Conservation (phyloP, 345 rosid genomes). For the Cardamine occulta region DNA sequence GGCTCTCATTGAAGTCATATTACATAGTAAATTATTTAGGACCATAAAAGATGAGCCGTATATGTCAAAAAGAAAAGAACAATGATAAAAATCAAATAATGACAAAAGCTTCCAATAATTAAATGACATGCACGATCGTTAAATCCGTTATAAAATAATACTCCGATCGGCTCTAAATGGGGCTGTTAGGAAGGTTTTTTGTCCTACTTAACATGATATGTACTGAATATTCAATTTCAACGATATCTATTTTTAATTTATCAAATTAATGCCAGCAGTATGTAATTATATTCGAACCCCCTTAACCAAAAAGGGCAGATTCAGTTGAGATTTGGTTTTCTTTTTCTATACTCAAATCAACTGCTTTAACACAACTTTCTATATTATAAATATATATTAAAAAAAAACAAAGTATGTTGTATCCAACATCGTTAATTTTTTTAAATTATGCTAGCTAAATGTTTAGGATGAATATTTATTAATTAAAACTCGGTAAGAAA, state of each 20-base stretch:
- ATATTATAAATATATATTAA: background rate
- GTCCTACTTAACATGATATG: slow-evolving; percentile 25
- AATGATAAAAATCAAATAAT: background rate
- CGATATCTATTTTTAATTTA: slow-evolving; percentile 8
- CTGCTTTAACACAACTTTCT: background rate
- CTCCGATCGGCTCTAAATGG: background rate
- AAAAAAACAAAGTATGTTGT: background rate
- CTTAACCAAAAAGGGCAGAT: slow-evolving; percentile 30
- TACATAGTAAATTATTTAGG: background rate
- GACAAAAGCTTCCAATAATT: slow-evolving; percentile 4
- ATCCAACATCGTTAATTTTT: background rate
- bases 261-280: slow-evolving; percentile 25
- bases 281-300: slow-evolving; percentile 14
- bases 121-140: slow-evolving; percentile 42
- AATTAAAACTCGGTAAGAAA: background rate
- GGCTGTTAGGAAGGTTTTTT: slow-evolving; percentile 27
- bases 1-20: background rate
- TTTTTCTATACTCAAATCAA: background rate
- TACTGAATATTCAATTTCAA: slow-evolving; percentile 29
- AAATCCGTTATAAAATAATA: slow-evolving; percentile 4
- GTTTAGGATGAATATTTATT: background rate
- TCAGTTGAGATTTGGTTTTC: slow-evolving; percentile 29
- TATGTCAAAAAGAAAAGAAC: too few relatives aligned
- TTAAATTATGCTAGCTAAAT: background rate
- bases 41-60: background rate